Conservation (phyloP, 78 protist genomes). For the Dictyostelium brefeldianum region DNA sequence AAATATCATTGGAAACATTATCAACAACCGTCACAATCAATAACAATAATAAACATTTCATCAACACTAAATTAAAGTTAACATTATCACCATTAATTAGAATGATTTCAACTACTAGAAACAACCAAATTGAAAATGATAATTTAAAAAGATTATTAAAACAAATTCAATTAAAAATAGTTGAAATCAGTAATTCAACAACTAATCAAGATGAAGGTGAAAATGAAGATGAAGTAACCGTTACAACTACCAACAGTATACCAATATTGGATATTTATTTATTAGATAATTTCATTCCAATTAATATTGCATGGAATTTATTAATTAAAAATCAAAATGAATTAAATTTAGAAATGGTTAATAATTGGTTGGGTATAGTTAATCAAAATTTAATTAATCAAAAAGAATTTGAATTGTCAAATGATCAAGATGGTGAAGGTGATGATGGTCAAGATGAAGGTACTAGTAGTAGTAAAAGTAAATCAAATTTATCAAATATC, state of each 20-base stretch:
- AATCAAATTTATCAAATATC: neutral
- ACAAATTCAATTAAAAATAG: neutral
- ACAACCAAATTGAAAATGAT: neutral
- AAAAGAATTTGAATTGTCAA: neutral
- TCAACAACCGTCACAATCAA: neutral
- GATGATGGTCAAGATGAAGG: neutral
- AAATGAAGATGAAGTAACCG: neutral
- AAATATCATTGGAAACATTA: neutral
- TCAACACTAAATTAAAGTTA: neutral
- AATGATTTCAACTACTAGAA: neutral
- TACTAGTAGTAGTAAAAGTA: neutral
- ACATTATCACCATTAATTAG: conserved; percentile 26
- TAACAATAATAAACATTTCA: neutral
- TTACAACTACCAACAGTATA: neutral
- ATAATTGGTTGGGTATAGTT: conserved; percentile 11
- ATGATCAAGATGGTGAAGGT: neutral
- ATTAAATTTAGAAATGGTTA: neutral
- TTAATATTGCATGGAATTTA: conserved; percentile 38
- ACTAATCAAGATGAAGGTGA: neutral
- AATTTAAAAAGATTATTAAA: neutral
- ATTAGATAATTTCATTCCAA: conserved; percentile 1
- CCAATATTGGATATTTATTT: conserved; percentile 17
- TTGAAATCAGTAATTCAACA: neutral
- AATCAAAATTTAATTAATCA: neutral
- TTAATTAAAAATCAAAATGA: neutral